Percentiles rank a stretch among this genome's conserved stretches.
These are phyloP conservation scores for Penicillium sp. DNA, from an alignment of 2,329 filamentous ascomycete genomes.

Conservation along the genomic window DNA sequence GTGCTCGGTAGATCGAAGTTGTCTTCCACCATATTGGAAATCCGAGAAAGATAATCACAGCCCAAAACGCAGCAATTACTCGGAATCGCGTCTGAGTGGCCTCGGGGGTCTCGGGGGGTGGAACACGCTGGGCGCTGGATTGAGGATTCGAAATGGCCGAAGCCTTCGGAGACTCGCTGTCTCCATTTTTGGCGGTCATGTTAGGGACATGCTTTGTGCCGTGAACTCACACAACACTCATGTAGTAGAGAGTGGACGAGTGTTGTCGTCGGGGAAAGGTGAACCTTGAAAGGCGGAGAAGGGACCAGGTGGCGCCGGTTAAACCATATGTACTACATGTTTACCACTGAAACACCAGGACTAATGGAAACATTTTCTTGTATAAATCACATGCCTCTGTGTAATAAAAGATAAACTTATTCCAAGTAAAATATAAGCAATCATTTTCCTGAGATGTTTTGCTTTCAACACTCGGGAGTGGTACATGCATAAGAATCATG, in stretches of 20 bases:
- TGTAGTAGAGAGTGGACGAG: slow-evolving; percentile 6
- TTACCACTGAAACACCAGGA: not conserved
- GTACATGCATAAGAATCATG: not conserved
- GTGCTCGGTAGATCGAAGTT: slow-evolving; percentile 85
- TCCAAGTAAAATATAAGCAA: too few species aligned
- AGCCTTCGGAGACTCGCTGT: slow-evolving; percentile 29
- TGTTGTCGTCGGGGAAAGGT: slow-evolving; percentile 12
- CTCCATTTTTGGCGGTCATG: slow-evolving; percentile 38
- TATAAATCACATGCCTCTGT: not conserved
- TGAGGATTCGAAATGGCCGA: slow-evolving; percentile 15
- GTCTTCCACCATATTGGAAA: slow-evolving; percentile 96
- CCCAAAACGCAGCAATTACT: slow-evolving; percentile 88
- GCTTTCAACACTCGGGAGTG: not conserved
- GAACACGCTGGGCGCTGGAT: slow-evolving; percentile 42
- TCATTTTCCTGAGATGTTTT: too few species aligned
- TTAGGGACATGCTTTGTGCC: slow-evolving; percentile 34
- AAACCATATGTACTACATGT: not conserved
- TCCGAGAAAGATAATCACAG: slow-evolving; percentile 76
- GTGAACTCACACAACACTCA: slow-evolving; percentile 7
- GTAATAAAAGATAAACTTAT: not conserved
- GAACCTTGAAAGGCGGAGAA: slow-evolving; percentile 23
- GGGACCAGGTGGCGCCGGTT: slow-evolving; percentile 10
- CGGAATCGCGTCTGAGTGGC: slow-evolving; percentile 67
- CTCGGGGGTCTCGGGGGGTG: slow-evolving; percentile 75
- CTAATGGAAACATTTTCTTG: not conserved